Evolutionary conservation across 2,329 filamentous ascomycete genomes (phyloP), one percentile per base, ranked within the genome.

Genomic region (Daldinia sp.): DNA sequence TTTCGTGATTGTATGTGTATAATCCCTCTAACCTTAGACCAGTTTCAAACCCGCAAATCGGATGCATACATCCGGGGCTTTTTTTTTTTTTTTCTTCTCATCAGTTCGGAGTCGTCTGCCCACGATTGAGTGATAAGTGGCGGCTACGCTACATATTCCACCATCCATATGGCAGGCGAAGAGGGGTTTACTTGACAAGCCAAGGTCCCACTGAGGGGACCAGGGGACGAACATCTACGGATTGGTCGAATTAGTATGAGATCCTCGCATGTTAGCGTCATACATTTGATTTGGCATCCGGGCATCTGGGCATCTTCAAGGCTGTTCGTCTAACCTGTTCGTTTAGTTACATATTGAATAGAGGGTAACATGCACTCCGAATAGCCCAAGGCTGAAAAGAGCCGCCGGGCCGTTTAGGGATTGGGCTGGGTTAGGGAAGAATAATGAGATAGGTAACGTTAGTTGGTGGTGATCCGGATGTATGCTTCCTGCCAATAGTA

Each of bases 241-340:
- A 51, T 50, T 10, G n/a, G 37, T 47, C 15, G 8, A 25, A 39
- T 21, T 32, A 8, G 47, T 39, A 29, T 11, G 11, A 35, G 29
- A 29, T 37, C 35, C 30, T 37, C 48, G 15, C 35, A 61, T 66
- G 47, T 61, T 60, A 57, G 48, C 56, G 59, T 68, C 63, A 66
- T 65, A 61, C 55, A 63, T 60, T 58, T 49, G 35, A 29, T 8
- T n/a, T n/a, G n/a, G n/a, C n/a, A n/a, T n/a, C n/a, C n/a, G n/a
- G n/a, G n/a, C n/a, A n/a, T n/a, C n/a, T 23, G 11, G 34, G 8
- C n/a, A 9, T 30, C n/a, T 23, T 32, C 37, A 48, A 17, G 32
- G 17, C 5, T 27, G 17, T 10, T 29, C n/a, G n/a, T n/a, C n/a
- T n/a, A n/a, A 13, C 9, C 15, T 19, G 17, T 17, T 30, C n/a